A percentile compares a stretch with the other conserved stretches of the same genome.
These are phyloP conservation scores for Phytophthora fragariaefolia DNA, from an alignment of 352 stramenopile species.

Conservation along the genomic window DNA sequence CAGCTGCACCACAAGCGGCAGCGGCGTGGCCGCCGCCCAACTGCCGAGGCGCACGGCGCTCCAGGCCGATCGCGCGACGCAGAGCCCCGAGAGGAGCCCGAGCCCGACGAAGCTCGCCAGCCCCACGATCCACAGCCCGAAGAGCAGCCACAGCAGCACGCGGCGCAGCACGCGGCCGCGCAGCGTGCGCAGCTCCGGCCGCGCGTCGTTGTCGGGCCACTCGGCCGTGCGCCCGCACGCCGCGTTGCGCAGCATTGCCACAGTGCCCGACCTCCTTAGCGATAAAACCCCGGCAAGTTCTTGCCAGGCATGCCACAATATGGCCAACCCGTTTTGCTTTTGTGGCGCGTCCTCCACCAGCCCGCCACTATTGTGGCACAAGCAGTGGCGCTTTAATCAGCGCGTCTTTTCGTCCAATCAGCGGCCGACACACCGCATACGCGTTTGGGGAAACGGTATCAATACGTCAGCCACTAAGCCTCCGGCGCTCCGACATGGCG, in stretches of 20 bases:
- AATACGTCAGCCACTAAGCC: no score
- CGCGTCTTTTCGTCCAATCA: no score
- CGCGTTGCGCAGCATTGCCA: conserved; percentile 3
- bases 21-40: conserved; percentile 14
- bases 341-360: no score
- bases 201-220: conserved; percentile 34
- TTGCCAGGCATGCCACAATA: no score
- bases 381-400: no score
- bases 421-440: no score
- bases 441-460: no score
- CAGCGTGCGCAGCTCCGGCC: conserved; percentile 32
- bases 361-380: no score
- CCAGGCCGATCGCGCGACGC: not conserved
- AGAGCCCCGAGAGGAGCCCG: conserved; percentile 21
- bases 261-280: no score
- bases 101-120: conserved; percentile 25
- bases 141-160: conserved; percentile 35
- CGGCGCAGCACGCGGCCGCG: conserved; percentile 13
- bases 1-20: conserved; percentile 27
- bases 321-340: no score
- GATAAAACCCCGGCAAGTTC: no score
- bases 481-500: not conserved
- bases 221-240: conserved; percentile 5
- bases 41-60: conserved; percentile 1
- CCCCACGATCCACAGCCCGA: conserved; percentile 40